A percentile compares a stretch with the other conserved stretches of the same genome.
These are phyloP conservation scores for Mallotus repandus DNA, from an alignment of 441 rosid genomes.

Conservation along the genomic window DNA sequence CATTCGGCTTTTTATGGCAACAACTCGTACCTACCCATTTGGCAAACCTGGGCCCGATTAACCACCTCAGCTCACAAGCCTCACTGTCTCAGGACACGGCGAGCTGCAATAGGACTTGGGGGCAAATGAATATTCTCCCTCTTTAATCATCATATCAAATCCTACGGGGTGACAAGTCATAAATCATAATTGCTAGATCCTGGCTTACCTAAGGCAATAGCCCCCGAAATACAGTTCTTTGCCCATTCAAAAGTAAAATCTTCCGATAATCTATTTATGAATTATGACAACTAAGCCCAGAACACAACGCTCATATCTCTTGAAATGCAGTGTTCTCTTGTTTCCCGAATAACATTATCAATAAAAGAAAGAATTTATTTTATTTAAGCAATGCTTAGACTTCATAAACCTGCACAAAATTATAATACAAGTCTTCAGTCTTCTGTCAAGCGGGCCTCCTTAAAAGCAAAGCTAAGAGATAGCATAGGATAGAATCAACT, in stretches of 20 bases:
- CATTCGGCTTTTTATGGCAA: no score
- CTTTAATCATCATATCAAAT: background rate
- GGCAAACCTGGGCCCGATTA: no score
- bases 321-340: background rate
- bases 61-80: no score
- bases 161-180: background rate
- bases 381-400: background rate
- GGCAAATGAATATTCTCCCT: background rate
- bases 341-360: background rate
- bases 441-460: conserved; percentile 50
- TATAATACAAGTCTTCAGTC: background rate
- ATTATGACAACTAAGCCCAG: background rate
- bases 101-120: no score
- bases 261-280: background rate
- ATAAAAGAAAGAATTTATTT: no score
- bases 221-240: background rate
- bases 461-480: conserved; percentile 49
- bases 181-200: background rate
- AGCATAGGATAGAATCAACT: conserved; percentile 66
- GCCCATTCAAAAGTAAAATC: background rate
- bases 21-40: no score
- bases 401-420: background rate
- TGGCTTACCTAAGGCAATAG: background rate
- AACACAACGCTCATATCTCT: background rate
- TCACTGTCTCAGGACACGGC: no score